These are phyloP conservation scores for Extremus antarcticus DNA, from an alignment of 495 filamentous ascomycete genomes.

Conservation along the genomic window DNA sequence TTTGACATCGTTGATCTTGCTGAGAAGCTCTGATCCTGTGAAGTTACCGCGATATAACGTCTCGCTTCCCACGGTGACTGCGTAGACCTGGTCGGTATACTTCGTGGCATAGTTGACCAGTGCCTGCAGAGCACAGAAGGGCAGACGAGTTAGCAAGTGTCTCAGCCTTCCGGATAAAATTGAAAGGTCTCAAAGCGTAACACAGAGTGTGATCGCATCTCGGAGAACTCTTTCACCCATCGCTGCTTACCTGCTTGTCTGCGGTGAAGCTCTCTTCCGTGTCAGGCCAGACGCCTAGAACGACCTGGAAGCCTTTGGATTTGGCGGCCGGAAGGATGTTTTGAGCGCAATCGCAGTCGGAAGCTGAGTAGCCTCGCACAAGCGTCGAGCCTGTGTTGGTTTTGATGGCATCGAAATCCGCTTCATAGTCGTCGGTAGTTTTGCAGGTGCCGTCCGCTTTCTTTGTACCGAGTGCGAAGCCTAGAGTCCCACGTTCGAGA, in stretches of 20 bases:
- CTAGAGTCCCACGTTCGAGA: constrained; percentile 24
- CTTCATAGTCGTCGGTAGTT: constrained; percentile 47
- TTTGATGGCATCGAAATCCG: constrained; percentile 54
- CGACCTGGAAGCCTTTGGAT: constrained; percentile 59
- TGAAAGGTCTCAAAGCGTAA: too few species aligned
- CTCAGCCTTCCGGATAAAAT: too few species aligned
- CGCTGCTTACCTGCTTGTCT: constrained; percentile 51
- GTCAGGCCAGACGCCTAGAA: constrained; percentile 71
- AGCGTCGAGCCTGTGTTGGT: constrained; percentile 36
- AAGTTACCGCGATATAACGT: constrained; percentile 63
- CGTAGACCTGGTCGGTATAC: constrained; percentile 54
- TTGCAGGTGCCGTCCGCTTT: constrained; percentile 54
- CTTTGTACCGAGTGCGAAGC: constrained; percentile 47
- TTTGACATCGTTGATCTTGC: constrained; percentile 53
- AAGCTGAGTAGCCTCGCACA: constrained; percentile 61
- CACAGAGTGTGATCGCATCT: too few species aligned
- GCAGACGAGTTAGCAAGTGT: too few species aligned
- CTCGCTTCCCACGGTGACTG: constrained; percentile 66
- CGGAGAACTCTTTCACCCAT: too few species aligned
- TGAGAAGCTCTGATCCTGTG: constrained; percentile 50
- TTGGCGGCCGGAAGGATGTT: constrained; percentile 63
- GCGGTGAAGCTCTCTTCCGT: constrained; percentile 50
- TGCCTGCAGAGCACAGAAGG: too few species aligned
- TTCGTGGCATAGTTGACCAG: constrained; percentile 38
- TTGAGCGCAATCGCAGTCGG: constrained; percentile 55